These are phyloP conservation scores for Microdochium paspali DNA, from an alignment of 2,329 filamentous ascomycete species.

Conservation along the genomic window DNA sequence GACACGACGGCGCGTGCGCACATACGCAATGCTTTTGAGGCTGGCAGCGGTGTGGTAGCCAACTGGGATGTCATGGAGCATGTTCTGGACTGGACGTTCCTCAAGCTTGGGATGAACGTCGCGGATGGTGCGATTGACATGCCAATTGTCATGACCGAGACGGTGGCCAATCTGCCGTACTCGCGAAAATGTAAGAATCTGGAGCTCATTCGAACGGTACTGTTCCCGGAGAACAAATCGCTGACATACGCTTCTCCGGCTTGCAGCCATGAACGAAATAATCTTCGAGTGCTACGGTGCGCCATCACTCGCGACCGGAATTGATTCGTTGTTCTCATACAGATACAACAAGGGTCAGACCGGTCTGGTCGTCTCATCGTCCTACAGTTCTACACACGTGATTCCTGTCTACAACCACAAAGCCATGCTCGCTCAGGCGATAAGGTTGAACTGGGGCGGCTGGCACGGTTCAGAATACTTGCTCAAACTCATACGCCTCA, in stretches of 20 bases:
- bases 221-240: no score
- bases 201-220: no score
- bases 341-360: conserved; percentile 81
- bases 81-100: conserved; percentile 84
- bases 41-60: conserved; percentile 80
- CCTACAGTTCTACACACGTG: conserved; percentile 87
- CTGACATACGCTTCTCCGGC: conserved; percentile 13
- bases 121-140: conserved; percentile 66
- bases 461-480: conserved; percentile 86
- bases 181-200: conserved; percentile 69
- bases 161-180: conserved; percentile 84
- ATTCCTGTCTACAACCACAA: conserved; percentile 88
- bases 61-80: conserved; percentile 99
- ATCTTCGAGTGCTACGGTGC: conserved; percentile 93
- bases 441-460: conserved; percentile 89
- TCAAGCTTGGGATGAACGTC: conserved; percentile 83
- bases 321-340: conserved; percentile 96
- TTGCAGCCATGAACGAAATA: conserved; percentile 86
- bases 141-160: conserved; percentile 91
- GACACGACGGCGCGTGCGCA: conserved; percentile 90
- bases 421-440: conserved; percentile 75
- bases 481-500: conserved; percentile 77
- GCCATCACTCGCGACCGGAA: conserved; percentile 83
- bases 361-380: conserved; percentile 84
- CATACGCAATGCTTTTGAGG: conserved; percentile 83